Evolutionary conservation across 2,329 filamentous ascomycete species (phyloP), one percentile per base, ranked within the genome.

Genomic region (Talaromyces atroroseus): DNA sequence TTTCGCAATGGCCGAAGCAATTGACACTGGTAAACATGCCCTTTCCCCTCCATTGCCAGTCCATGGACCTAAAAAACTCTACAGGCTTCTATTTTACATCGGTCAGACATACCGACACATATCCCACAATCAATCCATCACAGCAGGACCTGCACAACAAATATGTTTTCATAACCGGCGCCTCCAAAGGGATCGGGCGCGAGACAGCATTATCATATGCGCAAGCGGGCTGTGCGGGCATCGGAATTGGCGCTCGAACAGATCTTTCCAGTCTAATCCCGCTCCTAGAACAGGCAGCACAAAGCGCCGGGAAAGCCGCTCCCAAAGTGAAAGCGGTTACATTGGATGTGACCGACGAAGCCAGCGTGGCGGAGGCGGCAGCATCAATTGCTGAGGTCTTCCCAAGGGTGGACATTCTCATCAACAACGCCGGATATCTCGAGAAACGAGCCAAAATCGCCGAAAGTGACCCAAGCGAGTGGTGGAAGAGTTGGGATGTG

Each of bases 171-270:
- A 76, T 85, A 49, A 82, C 77, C 0, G 83, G 82, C 8, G 81
- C 77, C 0, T 80, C 77, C 2, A 78, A 76, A 42, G 81, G 81
- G 4, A 76, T 83, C 36, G 82, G 83, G 8, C 72, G 71, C 3
- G 74, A 77, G n/a, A 80, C 77, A 2, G 81, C 81, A 1, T 63
- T 80, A n/a, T 77, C 79, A 10, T 85, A 78, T 62, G 82, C 81
- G 18, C 70, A 70, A 61, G 81, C 82, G 2, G 78, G 79, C 4
- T 78, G 76, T 26, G 73, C 76, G 0, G 65, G 69, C 24, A 80
- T 86, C 56, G 78, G 77, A 16, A 69, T 85, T 24, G 76, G 70
- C 6, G 82, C 81, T 0, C 78, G 83, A 20, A 80, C 77, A 2
- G 62, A 69, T 18, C 69, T 81, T 4, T 62, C 69, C 26, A 29